Evolutionary conservation across 2,329 filamentous ascomycete genomes (phyloP), one percentile per base, ranked within the genome.

Genomic region (Colletotrichum melonis): DNA sequence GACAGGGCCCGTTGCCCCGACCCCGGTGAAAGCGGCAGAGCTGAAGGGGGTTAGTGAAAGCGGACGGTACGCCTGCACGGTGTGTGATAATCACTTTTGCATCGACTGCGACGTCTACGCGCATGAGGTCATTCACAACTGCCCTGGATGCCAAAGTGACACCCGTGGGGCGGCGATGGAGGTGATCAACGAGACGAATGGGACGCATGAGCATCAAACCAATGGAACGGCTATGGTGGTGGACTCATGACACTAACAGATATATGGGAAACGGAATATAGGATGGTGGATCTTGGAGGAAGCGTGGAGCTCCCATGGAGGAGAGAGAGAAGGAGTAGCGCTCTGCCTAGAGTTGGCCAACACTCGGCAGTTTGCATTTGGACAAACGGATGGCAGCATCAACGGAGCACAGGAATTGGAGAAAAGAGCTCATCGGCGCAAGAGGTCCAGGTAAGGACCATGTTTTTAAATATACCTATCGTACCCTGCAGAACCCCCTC

Each of bases 21-120:
- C 71, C 54, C 56, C 71, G 2, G 71, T 70, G 63, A 74, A 76
- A 14, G 67, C 63, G 19, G 60, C 77, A 6, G 77, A 81, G 69
- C 76, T 81, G 22, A 93, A 91, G 78, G 92, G 93, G 1, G 92
- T 95, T 56, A 96, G 94, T 81, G 94, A 97, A 85, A 97, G 93
- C 79, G 92, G 93, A 60, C 87, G 97, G 64, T 99, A 99, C 81
- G 94, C 94, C 72, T 99, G 97, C 81, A 90, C 93, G 77, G 92
- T 92, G n/a, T 99, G 97, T 82, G 84, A 89, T 3, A 92, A 94
- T 73, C 96, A 98, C 83, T 99, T 98, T 81, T 99, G 97, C 86
- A 97, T 99, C 76, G 97, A 99, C 81, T 99, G 97, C 82, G 97
- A 99, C 82, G 91, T 98, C 28, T 98, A 97, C 84, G 93, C 94